These are phyloP conservation scores for Phytopythium litorale DNA, from an alignment of 352 stramenopile species.

Conservation along the genomic window DNA sequence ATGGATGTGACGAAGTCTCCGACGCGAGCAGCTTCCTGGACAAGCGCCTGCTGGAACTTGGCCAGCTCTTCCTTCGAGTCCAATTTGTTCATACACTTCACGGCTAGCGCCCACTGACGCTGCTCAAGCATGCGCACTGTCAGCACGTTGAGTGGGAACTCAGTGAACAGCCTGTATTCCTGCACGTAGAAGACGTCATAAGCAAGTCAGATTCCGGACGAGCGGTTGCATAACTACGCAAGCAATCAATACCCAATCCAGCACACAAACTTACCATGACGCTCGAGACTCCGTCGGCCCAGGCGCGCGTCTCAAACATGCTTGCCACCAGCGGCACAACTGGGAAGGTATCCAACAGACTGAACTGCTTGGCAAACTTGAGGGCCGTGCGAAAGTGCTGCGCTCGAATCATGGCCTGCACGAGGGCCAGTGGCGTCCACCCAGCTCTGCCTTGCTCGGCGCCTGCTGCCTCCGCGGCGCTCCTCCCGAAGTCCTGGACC, in stretches of 20 bases:
- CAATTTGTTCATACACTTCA: slow-evolving; percentile 84
- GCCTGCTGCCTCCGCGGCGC: slow-evolving; percentile 9
- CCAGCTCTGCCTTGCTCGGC: slow-evolving; percentile 19
- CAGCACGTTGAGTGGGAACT: slow-evolving; percentile 66
- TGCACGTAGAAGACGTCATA: neutral
- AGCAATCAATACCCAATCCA: neutral
- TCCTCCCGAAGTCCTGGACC: slow-evolving; percentile 67
- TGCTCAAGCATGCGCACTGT: slow-evolving; percentile 64
- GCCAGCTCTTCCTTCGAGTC: slow-evolving; percentile 31
- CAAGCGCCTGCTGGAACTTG: slow-evolving; percentile 50
- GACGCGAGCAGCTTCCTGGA: slow-evolving; percentile 47
- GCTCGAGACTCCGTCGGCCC: slow-evolving; percentile 67
- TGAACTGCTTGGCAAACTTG: slow-evolving; percentile 81
- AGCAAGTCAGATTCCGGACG: neutral
- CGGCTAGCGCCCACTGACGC: slow-evolving; percentile 57
- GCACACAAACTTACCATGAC: slow-evolving; percentile 33
- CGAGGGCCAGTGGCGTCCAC: slow-evolving; percentile 76
- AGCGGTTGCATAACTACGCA: too few species aligned
- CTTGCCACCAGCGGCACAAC: slow-evolving; percentile 50
- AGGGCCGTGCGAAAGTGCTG: slow-evolving; percentile 68
- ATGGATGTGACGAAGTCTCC: slow-evolving; percentile 73
- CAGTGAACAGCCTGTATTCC: slow-evolving; percentile 63
- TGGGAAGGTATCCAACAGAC: slow-evolving; percentile 68
- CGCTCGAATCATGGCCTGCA: slow-evolving; percentile 83
- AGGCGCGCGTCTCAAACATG: slow-evolving; percentile 66